Base-by-base conservation (phyloP, 1,284 basidiomycete genomes). In the Pisolithus thermaeus region DNA sequence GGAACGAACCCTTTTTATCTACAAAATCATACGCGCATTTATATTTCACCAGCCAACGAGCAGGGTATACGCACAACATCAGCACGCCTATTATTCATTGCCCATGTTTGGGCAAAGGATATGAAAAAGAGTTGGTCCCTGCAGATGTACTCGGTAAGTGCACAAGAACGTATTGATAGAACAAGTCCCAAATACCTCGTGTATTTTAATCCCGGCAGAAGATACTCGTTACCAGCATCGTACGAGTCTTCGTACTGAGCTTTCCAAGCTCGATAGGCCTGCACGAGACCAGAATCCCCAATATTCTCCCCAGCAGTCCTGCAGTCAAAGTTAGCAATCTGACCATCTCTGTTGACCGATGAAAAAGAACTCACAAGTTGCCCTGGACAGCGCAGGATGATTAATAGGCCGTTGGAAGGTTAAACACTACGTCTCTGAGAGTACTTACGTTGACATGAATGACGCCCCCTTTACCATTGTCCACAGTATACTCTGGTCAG, bases 61-160 rank as follows among this genome's bases (percentile, higher is more conserved):
- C 41, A 28, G 23, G 37, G 42, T 48, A 47, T 1, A 73, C 78
- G 60, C 57, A 84, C 84, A 25, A 81, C 83, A n/a, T 85, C 80
- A 50, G 80, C 83, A n/a, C 85, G 78, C 57, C 84, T 87, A 68
- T 87, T 84, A 55, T 79, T 81, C 60, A 80, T 76, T 0, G 83
- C 87, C 88, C 88, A 92, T 14, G 83, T 80, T 27, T 83, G 79
- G 32, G 76, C 92, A 63, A 89, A 95, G 1, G 90, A 81, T 52
- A 96, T 82, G 75, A 93, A 95, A 74, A 95, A 96, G 35, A 95
- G 71, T 73, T 96, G 92, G 46, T 95, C 92, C 52, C 87, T 90
- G 53, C 11, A 39, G 16, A 23, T 7, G 52, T 28, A 35, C 12
- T 35, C 12, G 32, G 12, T 20, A 20, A 39, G 37, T 1, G 3